phyloP scores from a whole-genome alignment of 345 rosid species.

The Eucalyptus curtisii region DNA sequence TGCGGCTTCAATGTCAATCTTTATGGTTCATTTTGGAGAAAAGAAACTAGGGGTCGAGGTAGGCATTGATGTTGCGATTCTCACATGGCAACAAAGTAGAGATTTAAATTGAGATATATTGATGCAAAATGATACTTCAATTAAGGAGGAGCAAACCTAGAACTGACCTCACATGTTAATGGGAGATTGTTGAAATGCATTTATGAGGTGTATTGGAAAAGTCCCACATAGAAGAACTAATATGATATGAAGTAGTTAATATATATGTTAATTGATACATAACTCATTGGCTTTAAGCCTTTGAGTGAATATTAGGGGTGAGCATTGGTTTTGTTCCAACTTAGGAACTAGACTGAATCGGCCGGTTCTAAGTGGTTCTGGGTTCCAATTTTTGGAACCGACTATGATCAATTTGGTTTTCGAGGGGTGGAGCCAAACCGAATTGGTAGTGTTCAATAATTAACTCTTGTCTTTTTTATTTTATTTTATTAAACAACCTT shows the following conservation, averaged over 20 bases:
- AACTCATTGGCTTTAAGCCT: neutral
- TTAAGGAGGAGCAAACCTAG: neutral
- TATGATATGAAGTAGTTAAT: neutral
- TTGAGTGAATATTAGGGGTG: neutral
- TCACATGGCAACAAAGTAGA: no score
- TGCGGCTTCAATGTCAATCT: neutral
- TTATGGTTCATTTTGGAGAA: neutral
- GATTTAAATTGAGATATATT: no score
- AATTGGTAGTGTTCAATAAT: neutral
- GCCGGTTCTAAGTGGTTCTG: no score
- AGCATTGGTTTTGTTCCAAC: neutral
- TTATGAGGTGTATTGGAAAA: neutral
- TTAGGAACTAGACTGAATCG: rapidly evolving
- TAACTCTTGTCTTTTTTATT: no score
- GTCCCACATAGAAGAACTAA: no score
- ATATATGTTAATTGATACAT: neutral
- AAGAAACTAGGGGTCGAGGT: neutral
- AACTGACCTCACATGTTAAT: neutral
- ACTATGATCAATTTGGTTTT: no score
- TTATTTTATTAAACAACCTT: neutral
- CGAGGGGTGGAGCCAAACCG: no score
- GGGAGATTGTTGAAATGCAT: neutral
- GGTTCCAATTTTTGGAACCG: no score
- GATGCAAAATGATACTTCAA: neutral
- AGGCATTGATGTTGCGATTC: neutral